Percentiles rank a stretch among this genome's conserved stretches.
phyloP scores from a whole-genome alignment of 441 rosid genomes.

The Syzygium syzygioides region DNA sequence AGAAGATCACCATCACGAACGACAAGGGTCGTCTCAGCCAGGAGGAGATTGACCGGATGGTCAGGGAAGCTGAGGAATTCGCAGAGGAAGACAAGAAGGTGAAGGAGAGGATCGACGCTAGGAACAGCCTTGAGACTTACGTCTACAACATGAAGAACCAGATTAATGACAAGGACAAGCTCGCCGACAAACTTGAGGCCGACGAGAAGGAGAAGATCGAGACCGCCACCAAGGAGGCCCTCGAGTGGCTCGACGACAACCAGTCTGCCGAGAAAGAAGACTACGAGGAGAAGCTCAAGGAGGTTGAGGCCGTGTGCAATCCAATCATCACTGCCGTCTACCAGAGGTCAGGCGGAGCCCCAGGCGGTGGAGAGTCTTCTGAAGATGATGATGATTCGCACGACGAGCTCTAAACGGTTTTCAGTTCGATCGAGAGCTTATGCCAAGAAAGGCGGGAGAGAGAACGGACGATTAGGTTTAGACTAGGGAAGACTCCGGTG shows the following conservation, averaged over 20 bases:
- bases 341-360: conserved; percentile 86
- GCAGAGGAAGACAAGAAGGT: conserved; percentile 98
- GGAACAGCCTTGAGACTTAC: conserved; percentile 83
- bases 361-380: conserved; percentile 41
- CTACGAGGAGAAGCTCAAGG: conserved; percentile 94
- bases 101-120: conserved; percentile 84
- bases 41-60: conserved; percentile 97
- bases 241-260: conserved; percentile 92
- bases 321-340: conserved; percentile 86
- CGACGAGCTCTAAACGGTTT: conserved; percentile 55
- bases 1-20: conserved; percentile 95
- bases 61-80: conserved; percentile 89
- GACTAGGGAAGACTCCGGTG: not conserved
- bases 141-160: conserved; percentile 98
- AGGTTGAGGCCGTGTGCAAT: conserved; percentile 92
- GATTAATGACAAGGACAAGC: conserved; percentile 87
- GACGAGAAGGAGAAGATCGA: conserved; percentile 96
- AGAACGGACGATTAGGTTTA: not conserved
- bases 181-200: conserved; percentile 84
- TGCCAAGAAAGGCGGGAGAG: not conserved
- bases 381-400: conserved; percentile 65
- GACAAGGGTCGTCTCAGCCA: conserved; percentile 97
- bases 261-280: conserved; percentile 85
- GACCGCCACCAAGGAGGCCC: conserved; percentile 72
- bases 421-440: not conserved